Evolutionary conservation across 2,329 filamentous ascomycete species (phyloP), one percentile per base, ranked within the genome.

Genomic region (Coniochaeta sp.): DNA sequence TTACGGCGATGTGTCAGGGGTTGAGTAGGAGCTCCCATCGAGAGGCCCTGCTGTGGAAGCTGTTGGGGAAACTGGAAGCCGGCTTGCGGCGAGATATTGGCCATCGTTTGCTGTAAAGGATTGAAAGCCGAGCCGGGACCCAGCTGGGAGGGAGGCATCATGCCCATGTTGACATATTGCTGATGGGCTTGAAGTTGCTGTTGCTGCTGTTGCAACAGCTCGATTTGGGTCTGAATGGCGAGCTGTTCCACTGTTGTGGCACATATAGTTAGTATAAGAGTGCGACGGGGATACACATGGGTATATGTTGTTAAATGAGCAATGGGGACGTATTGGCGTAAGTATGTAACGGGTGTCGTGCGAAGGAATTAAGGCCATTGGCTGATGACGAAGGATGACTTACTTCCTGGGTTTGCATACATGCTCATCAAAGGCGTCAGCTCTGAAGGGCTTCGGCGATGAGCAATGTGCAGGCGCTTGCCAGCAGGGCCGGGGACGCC

Each of bases 111-210:
- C 73, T 92, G 91, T 70, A 91, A 75, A 64, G 85, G 86, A 73
- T 86, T 87, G 76, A 89, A 94, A 56, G 77, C 77, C 62, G 79
- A 80, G 59, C 83, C 84, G 56, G 83, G 82, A 60, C 82, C 83
- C 54, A 96, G 77, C 73, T 96, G 92, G 63, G 88, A 87, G 50
- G 89, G 86, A 60, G 87, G 86, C 63, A 97, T 85, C 81, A 97
- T 91, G 69, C 90, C 90, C 88, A 96, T 91, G 70, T 94, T 96
- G 64, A 96, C 87, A 76, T 96, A 96, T 73, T 97, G 92, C 73
- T 96, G 91, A 58, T 90, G 94, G 62, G 90, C 90, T 72, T 95
- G 89, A 66, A 97, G 95, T 69, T 96, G 91, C 71, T 97, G 91
- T 69, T 97, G 94, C 70, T 97, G 94, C 70, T 96, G 91, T 75